phyloP scores from a whole-genome alignment of 2,329 filamentous ascomycete species.

The Pseudogymnoascus sp. region DNA sequence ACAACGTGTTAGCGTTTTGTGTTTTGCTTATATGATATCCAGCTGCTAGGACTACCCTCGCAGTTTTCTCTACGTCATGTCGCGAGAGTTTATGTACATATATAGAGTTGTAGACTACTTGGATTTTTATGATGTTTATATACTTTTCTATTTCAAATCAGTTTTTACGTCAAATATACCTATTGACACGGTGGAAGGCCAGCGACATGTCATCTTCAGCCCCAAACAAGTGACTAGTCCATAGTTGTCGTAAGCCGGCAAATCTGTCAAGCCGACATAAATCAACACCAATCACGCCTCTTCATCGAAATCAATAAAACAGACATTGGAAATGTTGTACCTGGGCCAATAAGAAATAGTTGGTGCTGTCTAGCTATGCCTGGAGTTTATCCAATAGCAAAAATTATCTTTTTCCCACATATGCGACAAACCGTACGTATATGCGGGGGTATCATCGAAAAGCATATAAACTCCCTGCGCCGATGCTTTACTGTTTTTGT shows the following conservation, averaged over 20 bases:
- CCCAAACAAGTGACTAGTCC: not conserved
- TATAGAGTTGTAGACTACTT: not conserved
- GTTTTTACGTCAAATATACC: constrained; percentile 67
- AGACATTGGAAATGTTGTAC: not conserved
- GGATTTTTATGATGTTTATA: constrained; percentile 1
- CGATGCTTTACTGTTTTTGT: not conserved
- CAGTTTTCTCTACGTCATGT: not conserved
- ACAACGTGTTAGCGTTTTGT: not conserved
- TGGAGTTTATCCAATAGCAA: not conserved
- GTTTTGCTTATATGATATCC: not conserved
- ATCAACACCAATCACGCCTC: not conserved
- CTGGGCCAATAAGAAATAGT: not conserved
- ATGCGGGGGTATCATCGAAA: not conserved
- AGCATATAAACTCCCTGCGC: not conserved
- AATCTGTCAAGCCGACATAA: not conserved
- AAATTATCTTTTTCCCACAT: not conserved
- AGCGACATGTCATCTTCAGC: not conserved
- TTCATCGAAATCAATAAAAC: not conserved
- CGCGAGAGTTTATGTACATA: not conserved
- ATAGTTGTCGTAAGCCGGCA: not conserved
- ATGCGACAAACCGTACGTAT: not conserved
- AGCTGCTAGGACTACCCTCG: not conserved
- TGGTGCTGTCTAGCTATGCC: not conserved
- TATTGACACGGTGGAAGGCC: constrained; percentile 61
- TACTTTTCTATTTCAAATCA: not conserved